These are phyloP conservation scores for Linum tenue DNA, from an alignment of 345 rosid genomes.

Conservation along the genomic window DNA sequence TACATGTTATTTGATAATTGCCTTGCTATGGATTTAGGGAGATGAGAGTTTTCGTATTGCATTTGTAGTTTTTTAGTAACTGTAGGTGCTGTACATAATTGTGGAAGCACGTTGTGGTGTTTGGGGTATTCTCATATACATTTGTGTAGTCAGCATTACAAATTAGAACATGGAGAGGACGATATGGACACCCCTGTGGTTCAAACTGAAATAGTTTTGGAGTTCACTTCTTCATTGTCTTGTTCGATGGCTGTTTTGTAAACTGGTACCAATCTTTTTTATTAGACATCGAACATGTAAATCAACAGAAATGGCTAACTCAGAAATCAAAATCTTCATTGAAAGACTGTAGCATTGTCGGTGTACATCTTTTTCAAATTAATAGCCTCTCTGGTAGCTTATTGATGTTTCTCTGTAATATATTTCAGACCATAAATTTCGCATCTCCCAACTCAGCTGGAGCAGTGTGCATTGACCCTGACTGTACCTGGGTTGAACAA, in stretches of 20 bases:
- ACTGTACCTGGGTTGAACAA: constrained; percentile 88
- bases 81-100: too few relatives aligned
- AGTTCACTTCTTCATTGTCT: background rate
- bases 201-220: too few relatives aligned
- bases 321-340: background rate
- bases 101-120: too few relatives aligned
- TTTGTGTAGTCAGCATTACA: too few relatives aligned
- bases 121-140: too few relatives aligned
- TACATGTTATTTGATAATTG: too few relatives aligned
- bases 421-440: constrained; percentile 56
- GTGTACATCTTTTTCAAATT: background rate
- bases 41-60: too few relatives aligned
- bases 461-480: constrained; percentile 72
- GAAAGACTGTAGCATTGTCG: background rate
- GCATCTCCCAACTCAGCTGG: constrained; percentile 80
- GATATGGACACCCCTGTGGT: too few relatives aligned
- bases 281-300: background rate
- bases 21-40: too few relatives aligned
- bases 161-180: too few relatives aligned
- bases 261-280: background rate
- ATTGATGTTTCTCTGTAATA: background rate
- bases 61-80: too few relatives aligned
- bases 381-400: background rate
- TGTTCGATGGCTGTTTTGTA: background rate
- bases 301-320: background rate